Conservation (phyloP, 2,329 filamentous ascomycete species). For the Xylaria sp. region DNA sequence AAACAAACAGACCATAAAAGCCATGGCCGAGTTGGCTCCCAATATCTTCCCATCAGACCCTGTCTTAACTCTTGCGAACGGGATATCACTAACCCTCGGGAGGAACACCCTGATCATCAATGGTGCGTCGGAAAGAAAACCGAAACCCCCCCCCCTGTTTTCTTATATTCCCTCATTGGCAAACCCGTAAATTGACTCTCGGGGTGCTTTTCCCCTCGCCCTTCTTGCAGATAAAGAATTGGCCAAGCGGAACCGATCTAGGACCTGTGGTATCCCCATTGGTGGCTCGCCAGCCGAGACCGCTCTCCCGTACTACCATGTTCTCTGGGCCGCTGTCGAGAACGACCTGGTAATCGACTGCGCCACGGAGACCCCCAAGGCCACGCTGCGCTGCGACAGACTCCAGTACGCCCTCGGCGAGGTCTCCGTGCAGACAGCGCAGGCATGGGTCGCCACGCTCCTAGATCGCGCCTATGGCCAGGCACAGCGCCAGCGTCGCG, state of each 20-base stretch:
- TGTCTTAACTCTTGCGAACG: slow-evolving; percentile 8
- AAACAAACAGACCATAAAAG: not conserved
- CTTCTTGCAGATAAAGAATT: slow-evolving; percentile 22
- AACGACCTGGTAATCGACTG: slow-evolving; percentile 66
- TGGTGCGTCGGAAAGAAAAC: slow-evolving; percentile 4
- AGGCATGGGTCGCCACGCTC: slow-evolving; percentile 59
- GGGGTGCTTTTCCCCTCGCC: not conserved
- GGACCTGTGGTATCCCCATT: slow-evolving; percentile 27
- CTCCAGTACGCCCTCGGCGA: slow-evolving; percentile 53
- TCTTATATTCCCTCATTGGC: not conserved
- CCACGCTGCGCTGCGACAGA: slow-evolving; percentile 53
- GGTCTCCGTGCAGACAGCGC: slow-evolving; percentile 41
- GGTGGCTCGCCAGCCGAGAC: slow-evolving; percentile 19
- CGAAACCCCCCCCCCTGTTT: too few relatives aligned
- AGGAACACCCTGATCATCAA: slow-evolving; percentile 6
- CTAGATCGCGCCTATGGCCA: slow-evolving; percentile 65
- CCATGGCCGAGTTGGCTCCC: slow-evolving; percentile 6
- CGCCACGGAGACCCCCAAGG: slow-evolving; percentile 55
- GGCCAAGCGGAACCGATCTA: slow-evolving; percentile 22
- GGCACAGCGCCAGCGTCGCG: slow-evolving; percentile 64
- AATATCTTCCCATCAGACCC: not conserved
- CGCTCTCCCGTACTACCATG: slow-evolving; percentile 69
- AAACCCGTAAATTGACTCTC: too few relatives aligned
- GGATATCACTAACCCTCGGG: slow-evolving; percentile 3
- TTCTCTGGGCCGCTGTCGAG: slow-evolving; percentile 72